These are phyloP conservation scores for Daldinia grandis DNA, from an alignment of 495 filamentous ascomycete genomes.

Conservation along the genomic window DNA sequence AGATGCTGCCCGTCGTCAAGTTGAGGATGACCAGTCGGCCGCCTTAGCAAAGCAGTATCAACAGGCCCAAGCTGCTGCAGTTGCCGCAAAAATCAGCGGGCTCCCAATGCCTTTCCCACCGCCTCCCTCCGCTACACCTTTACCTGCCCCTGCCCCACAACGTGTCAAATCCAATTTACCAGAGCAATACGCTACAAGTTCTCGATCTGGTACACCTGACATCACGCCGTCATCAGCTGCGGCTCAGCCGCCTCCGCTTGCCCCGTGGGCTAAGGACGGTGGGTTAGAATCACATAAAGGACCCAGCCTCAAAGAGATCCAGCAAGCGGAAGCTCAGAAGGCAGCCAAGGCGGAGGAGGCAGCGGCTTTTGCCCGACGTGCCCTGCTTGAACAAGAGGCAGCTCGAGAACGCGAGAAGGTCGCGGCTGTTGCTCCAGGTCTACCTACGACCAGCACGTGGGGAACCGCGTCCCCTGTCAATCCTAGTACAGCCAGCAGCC, in stretches of 20 bases:
- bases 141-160: slow-evolving; percentile 87
- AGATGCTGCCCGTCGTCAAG: slow-evolving; percentile 17
- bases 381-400: slow-evolving; percentile 81
- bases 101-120: slow-evolving; percentile 80
- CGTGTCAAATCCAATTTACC: slow-evolving; percentile 83
- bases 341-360: slow-evolving; percentile 90
- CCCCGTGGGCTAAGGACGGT: slow-evolving; percentile 92
- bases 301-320: slow-evolving; percentile 95
- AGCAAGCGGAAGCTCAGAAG: slow-evolving; percentile 91
- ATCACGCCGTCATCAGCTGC: slow-evolving; percentile 50
- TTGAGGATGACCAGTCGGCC: slow-evolving; percentile 36
- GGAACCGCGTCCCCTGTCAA: slow-evolving; percentile 73
- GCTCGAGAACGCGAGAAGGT: slow-evolving; percentile 69
- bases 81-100: slow-evolving; percentile 63
- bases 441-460: slow-evolving; percentile 92
- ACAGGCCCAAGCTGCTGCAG: slow-evolving; percentile 67
- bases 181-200: slow-evolving; percentile 77
- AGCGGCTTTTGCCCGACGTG: slow-evolving; percentile 81
- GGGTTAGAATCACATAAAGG: slow-evolving; percentile 77
- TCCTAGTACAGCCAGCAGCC: slow-evolving; percentile 62
- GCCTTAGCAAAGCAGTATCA: slow-evolving; percentile 87
- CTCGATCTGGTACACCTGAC: slow-evolving; percentile 77
- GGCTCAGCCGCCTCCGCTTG: slow-evolving; percentile 69
- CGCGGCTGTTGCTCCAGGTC: slow-evolving; percentile 71
- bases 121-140: slow-evolving; percentile 65